Evolutionary conservation across 179 eudicot genomes (phyloP), one percentile per base, ranked within the genome.

Genomic region (Spinacia oleracea): DNA sequence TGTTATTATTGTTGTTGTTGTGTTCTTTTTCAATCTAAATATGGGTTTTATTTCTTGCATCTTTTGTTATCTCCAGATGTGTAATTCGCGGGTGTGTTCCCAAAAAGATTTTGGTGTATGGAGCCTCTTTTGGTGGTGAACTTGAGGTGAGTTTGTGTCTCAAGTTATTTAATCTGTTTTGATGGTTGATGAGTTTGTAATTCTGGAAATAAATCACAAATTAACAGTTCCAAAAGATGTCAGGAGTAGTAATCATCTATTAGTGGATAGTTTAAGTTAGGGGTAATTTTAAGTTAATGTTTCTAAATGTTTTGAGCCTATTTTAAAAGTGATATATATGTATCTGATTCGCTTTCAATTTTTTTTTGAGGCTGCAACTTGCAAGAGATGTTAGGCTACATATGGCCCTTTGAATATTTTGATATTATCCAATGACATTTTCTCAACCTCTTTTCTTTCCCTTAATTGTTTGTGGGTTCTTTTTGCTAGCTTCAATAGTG

Each of bases 31-130:
- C 23, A 21, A 59, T 60, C 40, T 78, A 72, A 78, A 42, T 51
- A 10, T 6, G 60, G 62, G 32, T 51, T 58, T 25, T 53, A 25
- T 78, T 45, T 78, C n/a, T 56, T 70, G 55, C 46, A 9, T 63
- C 45, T 76, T 59, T 35, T 34, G 9, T 6, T 29, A 38, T 16
- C 75, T 72, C 45, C 85, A 93, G 99, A 81, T 96, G 99, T 83
- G 99, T 96, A 50, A 89, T 96, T 79, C 98, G 98, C 77, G 99
- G 99, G 20, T 96, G 99, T 88, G 99, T 96, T 80, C 99, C 99
- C 20, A 96, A 96, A 84, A 96, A 96, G 93, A 96, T 96, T 82
- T 82, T 93, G 89, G 98, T 96, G 71, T 96, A 96, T 86, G 99
- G 98, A 38, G 97, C 97, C 48, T 25, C 96, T 53, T 92, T 85